Conservation (phyloP, 2,329 filamentous ascomycete species). For the Fusarium decemcellulare region DNA sequence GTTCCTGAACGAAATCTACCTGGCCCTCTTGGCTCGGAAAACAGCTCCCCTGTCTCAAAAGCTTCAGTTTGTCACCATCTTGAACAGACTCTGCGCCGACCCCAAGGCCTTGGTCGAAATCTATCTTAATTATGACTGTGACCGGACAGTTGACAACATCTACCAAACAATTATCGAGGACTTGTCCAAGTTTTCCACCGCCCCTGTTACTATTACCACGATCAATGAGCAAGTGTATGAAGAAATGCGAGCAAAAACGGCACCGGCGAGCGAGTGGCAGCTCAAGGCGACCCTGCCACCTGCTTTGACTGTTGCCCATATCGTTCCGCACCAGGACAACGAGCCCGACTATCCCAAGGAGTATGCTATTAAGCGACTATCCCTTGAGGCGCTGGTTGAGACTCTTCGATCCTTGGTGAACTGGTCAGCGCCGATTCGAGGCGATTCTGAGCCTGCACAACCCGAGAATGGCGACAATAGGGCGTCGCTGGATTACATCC, state of each 20-base stretch:
- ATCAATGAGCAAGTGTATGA: constrained; percentile 89
- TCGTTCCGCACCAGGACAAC: constrained; percentile 70
- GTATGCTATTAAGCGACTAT: constrained; percentile 91
- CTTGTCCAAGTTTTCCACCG: constrained; percentile 87
- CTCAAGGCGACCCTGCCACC: constrained; percentile 88
- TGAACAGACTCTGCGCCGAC: constrained; percentile 88
- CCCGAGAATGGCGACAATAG: constrained; percentile 53
- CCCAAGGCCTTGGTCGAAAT: constrained; percentile 92
- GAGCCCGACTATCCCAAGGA: constrained; percentile 87
- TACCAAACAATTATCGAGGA: constrained; percentile 97
- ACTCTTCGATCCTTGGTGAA: constrained; percentile 91
- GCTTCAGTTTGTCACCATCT: constrained; percentile 88
- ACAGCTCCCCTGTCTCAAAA: constrained; percentile 93
- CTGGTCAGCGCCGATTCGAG: constrained; percentile 80
- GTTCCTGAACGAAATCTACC: constrained; percentile 96
- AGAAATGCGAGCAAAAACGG: constrained; percentile 77
- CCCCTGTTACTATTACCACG: constrained; percentile 81
- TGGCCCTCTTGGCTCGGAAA: constrained; percentile 89
- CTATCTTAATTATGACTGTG: constrained; percentile 98
- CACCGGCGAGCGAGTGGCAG: constrained; percentile 83
- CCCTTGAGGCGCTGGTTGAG: constrained; percentile 89
- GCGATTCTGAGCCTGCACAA: constrained; percentile 63
- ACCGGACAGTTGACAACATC: constrained; percentile 95
- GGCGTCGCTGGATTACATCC: constrained; percentile 56
- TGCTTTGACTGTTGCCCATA: constrained; percentile 84